Evolutionary conservation across 2,329 filamentous ascomycete species (phyloP), one percentile per base, ranked within the genome.

Genomic region (Aschersonia sp.): DNA sequence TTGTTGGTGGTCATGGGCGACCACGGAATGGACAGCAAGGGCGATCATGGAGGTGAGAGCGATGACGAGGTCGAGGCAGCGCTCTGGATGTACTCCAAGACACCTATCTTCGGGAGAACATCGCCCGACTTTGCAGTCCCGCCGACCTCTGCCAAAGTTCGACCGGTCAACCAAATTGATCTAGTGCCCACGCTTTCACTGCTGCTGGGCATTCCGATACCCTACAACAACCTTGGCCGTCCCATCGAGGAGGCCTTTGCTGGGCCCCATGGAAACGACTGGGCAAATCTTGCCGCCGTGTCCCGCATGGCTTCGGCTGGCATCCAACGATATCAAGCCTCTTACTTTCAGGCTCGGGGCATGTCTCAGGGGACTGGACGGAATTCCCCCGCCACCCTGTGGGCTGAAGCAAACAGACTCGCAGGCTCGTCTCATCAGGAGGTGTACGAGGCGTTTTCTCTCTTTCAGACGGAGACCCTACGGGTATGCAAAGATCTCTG

Each of bases 41-140:
- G 92, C 20, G 92, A 98, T 55, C 92, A 98, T 60, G 92, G 92
- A n/a, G 92, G 92, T 48, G 92, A 98, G 69, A 96, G 91, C 32
- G 87, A 96, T 55, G 89, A 97, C 53, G 92, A 98, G 63, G 79
- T 98, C 5, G 82, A 98, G 64, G 89, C 92, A 48, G 89, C 92
- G 2, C 65, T 98, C 44, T 98, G 92, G 91, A 94, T 98, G 89
- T 98, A 97, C 63, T 94, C 92, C 1, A 94, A 89, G 64, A 82
- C 79, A 55, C 80, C 81, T 0, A 64, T 86, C 7, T 98, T 98
- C 63, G 92, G 92, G 12, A 81, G 89, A 40, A 85, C 79, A 2
- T 72, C 77, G 45, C 68, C 77, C 3, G 75, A 78, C 5, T 75
- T 73, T 53, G 61, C 66, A 10, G 67, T 71, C 28, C 82, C 80